Evolutionary conservation across 495 filamentous ascomycete species (phyloP), one percentile per base, ranked within the genome.

Genomic region (Extremus antarcticus): DNA sequence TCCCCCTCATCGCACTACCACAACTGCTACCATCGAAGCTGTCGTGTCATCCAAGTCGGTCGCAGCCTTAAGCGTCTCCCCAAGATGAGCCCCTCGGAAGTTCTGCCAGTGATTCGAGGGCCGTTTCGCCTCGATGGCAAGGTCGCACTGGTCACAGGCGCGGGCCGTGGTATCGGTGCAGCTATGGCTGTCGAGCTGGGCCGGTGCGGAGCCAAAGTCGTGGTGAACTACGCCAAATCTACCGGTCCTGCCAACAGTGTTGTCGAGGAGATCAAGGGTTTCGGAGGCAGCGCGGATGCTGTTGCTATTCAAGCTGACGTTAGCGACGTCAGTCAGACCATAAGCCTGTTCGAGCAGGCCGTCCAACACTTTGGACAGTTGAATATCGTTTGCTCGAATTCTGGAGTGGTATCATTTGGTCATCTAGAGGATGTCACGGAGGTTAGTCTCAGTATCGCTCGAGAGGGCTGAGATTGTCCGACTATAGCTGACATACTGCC

Each of bases 151-250:
- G 64, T 78, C 0, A 78, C 76, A 0, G 76, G 75, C 25, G 72
- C 74, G 13, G 73, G 72, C 1, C 75, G 74, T 11, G 76, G 76
- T 11, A 78, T 78, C 53, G 76, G 76, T 20, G 70, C 71, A 3
- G 74, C 70, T 4, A 74, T 78, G 8, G 75, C 75, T 13, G 60
- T 66, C 8, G 71, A 74, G 4, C 69, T 78, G 15, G 75, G 39
- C 24, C 15, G 24, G 1, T 45, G 35, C 7, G 72, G 17, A 38
- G 57, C 71, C 17, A 50, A 65, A 45, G 54, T 74, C 20, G 69
- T 67, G 32, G 61, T 74, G 45, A 72, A 72, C 62, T 74, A 74
- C 55, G 47, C 60, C 35, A 66, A 60, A 45, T 59, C 59, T 17
- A 52, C 59, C 17, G 35, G 55, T 3, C 23, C 9, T n/a, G 55